Percentiles rank a stretch among this genome's conserved stretches.
phyloP scores from a whole-genome alignment of 148 eudicot species.

The Rhododendron simsii region DNA sequence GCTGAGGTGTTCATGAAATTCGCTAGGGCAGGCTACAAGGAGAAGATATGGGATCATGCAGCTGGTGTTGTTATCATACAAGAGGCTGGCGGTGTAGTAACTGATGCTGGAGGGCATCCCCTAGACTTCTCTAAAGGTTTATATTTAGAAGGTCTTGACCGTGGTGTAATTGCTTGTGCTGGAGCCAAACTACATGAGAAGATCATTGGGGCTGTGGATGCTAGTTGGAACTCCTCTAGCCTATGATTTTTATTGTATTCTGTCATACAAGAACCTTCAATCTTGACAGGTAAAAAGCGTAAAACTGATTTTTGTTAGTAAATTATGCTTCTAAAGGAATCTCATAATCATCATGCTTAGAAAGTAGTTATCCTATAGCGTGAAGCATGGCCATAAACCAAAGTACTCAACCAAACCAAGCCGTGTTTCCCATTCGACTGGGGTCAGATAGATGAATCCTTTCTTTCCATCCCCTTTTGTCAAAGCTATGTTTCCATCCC shows the following conservation, averaged over 20 bases:
- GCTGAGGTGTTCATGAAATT: conserved; percentile 54
- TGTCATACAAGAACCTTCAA: not conserved
- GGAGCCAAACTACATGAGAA: conserved; percentile 36
- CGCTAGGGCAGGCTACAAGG: conserved; percentile 49
- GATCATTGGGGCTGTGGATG: conserved; percentile 43
- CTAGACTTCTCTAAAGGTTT: conserved; percentile 40
- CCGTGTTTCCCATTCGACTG: not conserved
- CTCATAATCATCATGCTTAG: not conserved
- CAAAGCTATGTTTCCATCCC: not conserved
- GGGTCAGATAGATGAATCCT: not conserved
- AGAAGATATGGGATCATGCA: conserved; percentile 56
- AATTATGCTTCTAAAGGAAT: not conserved
- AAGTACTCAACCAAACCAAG: not conserved
- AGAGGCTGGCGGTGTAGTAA: conserved; percentile 51
- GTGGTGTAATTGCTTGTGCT: conserved; percentile 45
- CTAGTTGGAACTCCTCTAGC: conserved; percentile 49
- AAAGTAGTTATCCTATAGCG: not conserved
- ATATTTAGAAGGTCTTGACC: conserved; percentile 44
- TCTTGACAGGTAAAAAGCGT: not conserved
- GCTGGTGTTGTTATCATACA: conserved; percentile 43
- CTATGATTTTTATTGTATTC: conserved; percentile 14
- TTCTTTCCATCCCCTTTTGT: not conserved
- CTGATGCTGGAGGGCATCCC: conserved; percentile 40
- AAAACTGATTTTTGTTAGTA: not conserved
- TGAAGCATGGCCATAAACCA: not conserved